Evolutionary conservation across 768 basidiomycete species (phyloP).

Genomic region (Hericium erinaceus): DNA sequence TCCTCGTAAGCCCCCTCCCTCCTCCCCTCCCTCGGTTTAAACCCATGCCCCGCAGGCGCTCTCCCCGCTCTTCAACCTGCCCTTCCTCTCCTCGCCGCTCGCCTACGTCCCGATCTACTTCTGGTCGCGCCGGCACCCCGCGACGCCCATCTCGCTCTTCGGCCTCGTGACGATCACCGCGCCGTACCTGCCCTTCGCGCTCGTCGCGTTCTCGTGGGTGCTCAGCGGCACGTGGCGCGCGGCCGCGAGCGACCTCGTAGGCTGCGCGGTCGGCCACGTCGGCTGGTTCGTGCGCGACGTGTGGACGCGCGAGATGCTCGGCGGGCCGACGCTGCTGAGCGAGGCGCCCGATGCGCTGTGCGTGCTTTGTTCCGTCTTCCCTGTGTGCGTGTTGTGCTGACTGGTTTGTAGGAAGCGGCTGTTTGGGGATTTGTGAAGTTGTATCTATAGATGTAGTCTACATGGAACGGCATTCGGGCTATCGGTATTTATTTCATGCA

Average conservation of each 20-base stretch:
- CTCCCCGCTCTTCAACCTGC: slow-evolving; percentile 83
- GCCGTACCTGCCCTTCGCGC: slow-evolving; percentile 87
- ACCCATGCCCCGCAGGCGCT: slow-evolving; percentile 39
- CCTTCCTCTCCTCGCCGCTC: slow-evolving; percentile 87
- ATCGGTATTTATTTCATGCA: too few species aligned
- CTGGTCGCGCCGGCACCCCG: slow-evolving; percentile 92
- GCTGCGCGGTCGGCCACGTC: slow-evolving; percentile 81
- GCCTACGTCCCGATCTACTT: slow-evolving; percentile 96
- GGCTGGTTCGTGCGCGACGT: slow-evolving; percentile 83
- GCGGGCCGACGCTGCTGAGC: slow-evolving; percentile 61
- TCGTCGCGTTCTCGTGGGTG: slow-evolving; percentile 81
- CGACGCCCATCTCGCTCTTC: slow-evolving; percentile 92
- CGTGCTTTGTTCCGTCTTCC: slow-evolving; percentile 23
- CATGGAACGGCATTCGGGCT: background rate
- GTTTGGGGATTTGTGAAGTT: slow-evolving; percentile 44
- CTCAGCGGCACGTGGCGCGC: slow-evolving; percentile 79
- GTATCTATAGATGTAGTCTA: slow-evolving; percentile 1
- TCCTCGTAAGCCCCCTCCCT: slow-evolving; percentile 52
- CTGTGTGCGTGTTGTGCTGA: background rate
- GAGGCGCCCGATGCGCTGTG: slow-evolving; percentile 65
- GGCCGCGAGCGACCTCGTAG: slow-evolving; percentile 72
- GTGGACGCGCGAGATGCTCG: slow-evolving; percentile 82
- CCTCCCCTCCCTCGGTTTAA: background rate
- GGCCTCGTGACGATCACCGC: slow-evolving; percentile 92
- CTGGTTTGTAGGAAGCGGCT: slow-evolving; percentile 43